Percentiles rank a stretch among this genome's conserved stretches.
Conservation (phyloP, 768 basidiomycete species). For the Phlegmacium glaucopus region DNA sequence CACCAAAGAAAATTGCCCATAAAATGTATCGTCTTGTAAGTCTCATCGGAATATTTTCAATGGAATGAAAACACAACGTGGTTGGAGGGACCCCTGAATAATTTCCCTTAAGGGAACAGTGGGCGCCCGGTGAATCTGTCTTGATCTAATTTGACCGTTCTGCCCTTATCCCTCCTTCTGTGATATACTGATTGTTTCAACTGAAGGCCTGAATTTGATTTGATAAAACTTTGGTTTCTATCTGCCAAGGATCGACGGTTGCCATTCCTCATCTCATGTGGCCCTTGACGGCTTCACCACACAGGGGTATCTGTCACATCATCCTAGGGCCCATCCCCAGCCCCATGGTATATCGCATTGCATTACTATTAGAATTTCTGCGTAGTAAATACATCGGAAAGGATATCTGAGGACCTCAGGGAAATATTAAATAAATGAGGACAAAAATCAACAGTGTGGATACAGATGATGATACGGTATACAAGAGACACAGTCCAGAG, state of each 20-base stretch:
- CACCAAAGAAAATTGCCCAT: background rate
- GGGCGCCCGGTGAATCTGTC: conserved; percentile 60
- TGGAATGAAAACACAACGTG: conserved; percentile 71
- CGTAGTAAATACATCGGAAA: too few relatives aligned
- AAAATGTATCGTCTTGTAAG: conserved; percentile 25
- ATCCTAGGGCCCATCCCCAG: too few relatives aligned
- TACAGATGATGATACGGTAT: conserved; percentile 1
- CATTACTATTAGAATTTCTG: too few relatives aligned
- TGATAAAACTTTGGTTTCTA: too few relatives aligned
- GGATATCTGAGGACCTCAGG: background rate
- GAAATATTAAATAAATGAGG: background rate
- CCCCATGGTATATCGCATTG: too few relatives aligned
- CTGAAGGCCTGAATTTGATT: background rate
- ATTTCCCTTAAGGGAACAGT: conserved; percentile 27
- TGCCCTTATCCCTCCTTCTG: background rate
- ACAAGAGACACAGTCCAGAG: conserved; percentile 1
- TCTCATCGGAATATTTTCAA: conserved; percentile 1
- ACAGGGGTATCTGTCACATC: too few relatives aligned
- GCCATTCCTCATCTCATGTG: too few relatives aligned
- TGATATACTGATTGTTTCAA: background rate
- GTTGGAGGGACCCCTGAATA: conserved; percentile 62
- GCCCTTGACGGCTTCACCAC: too few relatives aligned
- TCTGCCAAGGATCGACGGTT: too few relatives aligned
- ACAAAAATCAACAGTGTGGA: background rate
- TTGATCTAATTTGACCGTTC: conserved; percentile 91